phyloP scores from a whole-genome alignment of 495 filamentous ascomycete species.

The Cenococcum geophilum region DNA sequence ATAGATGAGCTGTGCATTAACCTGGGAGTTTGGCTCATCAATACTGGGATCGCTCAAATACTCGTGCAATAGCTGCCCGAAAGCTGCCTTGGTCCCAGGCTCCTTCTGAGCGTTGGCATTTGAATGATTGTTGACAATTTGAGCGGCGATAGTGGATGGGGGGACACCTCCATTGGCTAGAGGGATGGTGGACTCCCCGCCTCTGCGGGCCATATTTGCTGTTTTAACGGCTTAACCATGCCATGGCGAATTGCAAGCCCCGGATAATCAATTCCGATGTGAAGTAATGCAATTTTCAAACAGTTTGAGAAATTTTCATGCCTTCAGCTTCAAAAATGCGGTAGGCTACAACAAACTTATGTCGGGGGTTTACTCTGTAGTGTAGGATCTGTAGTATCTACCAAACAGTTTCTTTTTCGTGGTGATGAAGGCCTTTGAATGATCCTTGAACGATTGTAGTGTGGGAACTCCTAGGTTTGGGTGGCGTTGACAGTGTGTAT shows the following conservation, averaged over 20 bases:
- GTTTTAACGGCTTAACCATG: slow-evolving; percentile 4
- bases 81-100: slow-evolving; percentile 47
- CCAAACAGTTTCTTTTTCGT: too few species aligned
- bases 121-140: slow-evolving; percentile 46
- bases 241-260: slow-evolving; percentile 9
- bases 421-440: too few species aligned
- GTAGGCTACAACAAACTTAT: too few species aligned
- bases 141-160: slow-evolving; percentile 48
- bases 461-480: too few species aligned
- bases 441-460: too few species aligned
- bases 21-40: slow-evolving; percentile 57
- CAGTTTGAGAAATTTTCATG: neutral
- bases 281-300: neutral
- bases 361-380: too few species aligned
- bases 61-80: slow-evolving; percentile 60
- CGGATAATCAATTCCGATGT: neutral
- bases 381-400: too few species aligned
- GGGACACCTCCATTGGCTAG: slow-evolving; percentile 32
- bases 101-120: slow-evolving; percentile 40
- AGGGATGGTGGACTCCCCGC: slow-evolving; percentile 15
- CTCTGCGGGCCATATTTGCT: slow-evolving; percentile 27
- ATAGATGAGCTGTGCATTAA: slow-evolving; percentile 76
- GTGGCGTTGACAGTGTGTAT: too few species aligned
- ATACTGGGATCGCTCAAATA: slow-evolving; percentile 46
- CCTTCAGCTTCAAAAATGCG: neutral